These are phyloP conservation scores for Pichia sorboxylosa DNA, from an alignment of 1,139 yeast genomes.

Conservation along the genomic window DNA sequence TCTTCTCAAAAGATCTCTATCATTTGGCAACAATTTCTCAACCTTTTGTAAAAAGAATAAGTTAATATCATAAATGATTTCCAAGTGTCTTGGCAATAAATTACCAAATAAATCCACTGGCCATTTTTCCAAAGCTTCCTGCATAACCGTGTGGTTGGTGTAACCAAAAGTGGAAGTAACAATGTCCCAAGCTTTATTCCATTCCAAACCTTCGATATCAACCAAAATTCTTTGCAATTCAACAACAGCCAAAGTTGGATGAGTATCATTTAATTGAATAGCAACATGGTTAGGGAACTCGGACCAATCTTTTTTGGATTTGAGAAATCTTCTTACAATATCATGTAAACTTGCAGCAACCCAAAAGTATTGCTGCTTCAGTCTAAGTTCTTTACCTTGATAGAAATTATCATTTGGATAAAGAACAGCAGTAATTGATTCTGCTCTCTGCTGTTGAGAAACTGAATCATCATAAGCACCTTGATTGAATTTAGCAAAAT, in stretches of 20 bases:
- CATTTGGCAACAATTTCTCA: conserved; percentile 62
- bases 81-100: conserved; percentile 83
- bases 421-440: conserved; percentile 80
- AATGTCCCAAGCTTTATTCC: conserved; percentile 82
- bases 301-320: conserved; percentile 65
- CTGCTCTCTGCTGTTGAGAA: conserved; percentile 75
- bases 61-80: conserved; percentile 81
- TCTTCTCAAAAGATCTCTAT: conserved; percentile 49
- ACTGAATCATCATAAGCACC: conserved; percentile 89
- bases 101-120: conserved; percentile 71
- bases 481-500: conserved; percentile 79
- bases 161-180: conserved; percentile 78
- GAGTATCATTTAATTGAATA: conserved; percentile 90
- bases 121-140: conserved; percentile 94
- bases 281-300: conserved; percentile 82
- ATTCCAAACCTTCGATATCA: conserved; percentile 68
- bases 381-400: conserved; percentile 81
- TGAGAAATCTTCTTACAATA: conserved; percentile 81
- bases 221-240: conserved; percentile 80
- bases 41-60: conserved; percentile 67
- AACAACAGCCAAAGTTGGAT: conserved; percentile 85
- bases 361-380: conserved; percentile 96
- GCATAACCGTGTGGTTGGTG: conserved; percentile 91
- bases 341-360: conserved; percentile 90
- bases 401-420: conserved; percentile 91